Evolutionary conservation across 352 stramenopile species (phyloP).

Genomic region (Phytophthora litchii): DNA sequence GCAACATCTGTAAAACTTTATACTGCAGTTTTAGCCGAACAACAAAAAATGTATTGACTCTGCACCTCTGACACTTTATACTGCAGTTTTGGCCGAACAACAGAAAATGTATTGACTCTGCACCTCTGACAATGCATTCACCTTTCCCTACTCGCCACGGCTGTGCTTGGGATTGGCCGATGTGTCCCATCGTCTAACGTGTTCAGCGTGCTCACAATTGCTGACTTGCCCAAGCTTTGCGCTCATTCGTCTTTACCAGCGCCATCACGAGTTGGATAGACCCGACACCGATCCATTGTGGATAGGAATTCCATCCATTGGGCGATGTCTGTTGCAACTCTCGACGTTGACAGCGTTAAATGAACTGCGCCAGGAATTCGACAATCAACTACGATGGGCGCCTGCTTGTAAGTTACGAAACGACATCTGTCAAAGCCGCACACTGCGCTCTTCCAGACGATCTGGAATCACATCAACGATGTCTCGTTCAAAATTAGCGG

Average conservation of each 20-base stretch:
- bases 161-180: conserved; percentile 20
- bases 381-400: conserved; percentile 11
- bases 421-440: conserved; percentile 18
- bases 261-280: too few species aligned
- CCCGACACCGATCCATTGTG: too few species aligned
- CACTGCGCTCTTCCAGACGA: conserved; percentile 10
- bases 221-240: too few species aligned
- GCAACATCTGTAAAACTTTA: conserved; percentile 2
- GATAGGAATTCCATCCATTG: too few species aligned
- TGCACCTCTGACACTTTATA: conserved; percentile 12
- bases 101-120: not conserved
- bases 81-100: conserved; percentile 2
- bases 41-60: not conserved
- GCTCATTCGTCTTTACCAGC: too few species aligned
- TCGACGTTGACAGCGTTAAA: conserved; percentile 2
- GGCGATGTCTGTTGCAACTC: not conserved
- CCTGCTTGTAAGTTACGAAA: not conserved
- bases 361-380: conserved; percentile 13
- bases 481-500: conserved; percentile 9
- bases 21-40: conserved; percentile 6
- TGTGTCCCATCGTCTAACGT: conserved; percentile 8
- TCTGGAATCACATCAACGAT: conserved; percentile 7
- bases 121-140: conserved; percentile 11
- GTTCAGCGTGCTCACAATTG: not conserved
- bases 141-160: conserved; percentile 8